These are phyloP conservation scores for Gnetum montanum DNA, from an alignment of 75 land plant species.

Conservation along the genomic window DNA sequence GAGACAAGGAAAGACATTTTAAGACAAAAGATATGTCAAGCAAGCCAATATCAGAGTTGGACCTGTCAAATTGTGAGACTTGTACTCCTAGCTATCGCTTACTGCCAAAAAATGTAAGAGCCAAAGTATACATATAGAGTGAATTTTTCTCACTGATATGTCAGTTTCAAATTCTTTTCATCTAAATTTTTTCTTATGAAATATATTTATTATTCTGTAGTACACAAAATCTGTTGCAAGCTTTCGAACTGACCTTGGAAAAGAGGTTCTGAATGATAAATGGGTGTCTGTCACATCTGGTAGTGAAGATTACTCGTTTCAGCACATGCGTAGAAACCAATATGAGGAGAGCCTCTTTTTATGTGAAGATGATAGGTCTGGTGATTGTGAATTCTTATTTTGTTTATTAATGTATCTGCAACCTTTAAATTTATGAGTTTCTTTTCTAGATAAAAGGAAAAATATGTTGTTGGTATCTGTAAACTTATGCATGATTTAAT, in stretches of 20 bases:
- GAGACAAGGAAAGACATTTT: conserved; percentile 45
- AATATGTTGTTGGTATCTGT: too few species aligned
- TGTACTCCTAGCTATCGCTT: conserved; percentile 94
- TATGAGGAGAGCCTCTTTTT: conserved; percentile 61
- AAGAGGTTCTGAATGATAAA: conserved; percentile 52
- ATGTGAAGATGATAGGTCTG: conserved; percentile 75
- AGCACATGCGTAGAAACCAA: conserved; percentile 61
- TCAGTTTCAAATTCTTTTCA: too few species aligned
- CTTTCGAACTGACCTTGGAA: conserved; percentile 43
- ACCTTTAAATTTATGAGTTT: conserved; percentile 3
- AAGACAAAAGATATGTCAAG: conserved; percentile 25
- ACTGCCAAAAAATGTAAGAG: conserved; percentile 68
- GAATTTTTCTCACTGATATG: too few species aligned
- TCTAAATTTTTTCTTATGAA: conserved; percentile 1
- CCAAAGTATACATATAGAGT: neutral
- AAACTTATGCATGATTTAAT: too few species aligned
- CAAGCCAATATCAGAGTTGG: conserved; percentile 86
- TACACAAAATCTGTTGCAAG: conserved; percentile 51
- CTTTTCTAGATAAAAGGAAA: neutral
- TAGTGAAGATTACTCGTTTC: conserved; percentile 70
- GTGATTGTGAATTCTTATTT: too few species aligned
- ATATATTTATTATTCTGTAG: conserved; percentile 20
- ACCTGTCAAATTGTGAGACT: conserved; percentile 69
- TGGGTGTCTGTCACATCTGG: conserved; percentile 77
- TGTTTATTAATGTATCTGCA: neutral